Percentiles rank a stretch among this genome's conserved stretches.
Conservation (phyloP, 768 basidiomycete species). For the Xanthoconium purpureum region DNA sequence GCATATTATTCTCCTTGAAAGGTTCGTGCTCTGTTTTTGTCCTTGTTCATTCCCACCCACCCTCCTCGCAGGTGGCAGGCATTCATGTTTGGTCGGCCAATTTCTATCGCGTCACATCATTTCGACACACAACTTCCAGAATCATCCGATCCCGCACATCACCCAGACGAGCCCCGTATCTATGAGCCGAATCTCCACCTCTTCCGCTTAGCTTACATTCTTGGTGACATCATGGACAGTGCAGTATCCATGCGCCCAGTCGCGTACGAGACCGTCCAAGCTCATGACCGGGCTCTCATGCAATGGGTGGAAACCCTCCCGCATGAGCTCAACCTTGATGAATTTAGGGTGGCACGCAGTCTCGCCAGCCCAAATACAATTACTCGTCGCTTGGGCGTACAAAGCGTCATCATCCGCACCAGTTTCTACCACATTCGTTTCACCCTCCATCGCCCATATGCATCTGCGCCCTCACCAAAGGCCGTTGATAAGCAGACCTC, state of each 20-base stretch:
- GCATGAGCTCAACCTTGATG: slow-evolving; percentile 70
- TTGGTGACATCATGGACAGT: slow-evolving; percentile 84
- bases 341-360: slow-evolving; percentile 68
- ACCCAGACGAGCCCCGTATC: slow-evolving; percentile 57
- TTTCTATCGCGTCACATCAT: slow-evolving; percentile 73
- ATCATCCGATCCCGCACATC: slow-evolving; percentile 44
- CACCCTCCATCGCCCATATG: slow-evolving; percentile 78
- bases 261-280: slow-evolving; percentile 67
- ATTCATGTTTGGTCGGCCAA: slow-evolving; percentile 80
- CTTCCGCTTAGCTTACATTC: slow-evolving; percentile 71
- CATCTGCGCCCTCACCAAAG: slow-evolving; percentile 32
- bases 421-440: slow-evolving; percentile 83
- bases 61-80: slow-evolving; percentile 68
- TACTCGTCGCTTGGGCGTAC: slow-evolving; percentile 69
- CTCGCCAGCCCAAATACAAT: slow-evolving; percentile 59
- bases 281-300: slow-evolving; percentile 66
- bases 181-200: slow-evolving; percentile 75
- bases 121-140: slow-evolving; percentile 80
- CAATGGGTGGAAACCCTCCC: slow-evolving; percentile 81
- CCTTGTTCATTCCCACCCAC: slow-evolving; percentile 1
- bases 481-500: slow-evolving; percentile 26
- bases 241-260: slow-evolving; percentile 80
- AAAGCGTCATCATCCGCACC: slow-evolving; percentile 76
- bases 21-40: slow-evolving; percentile 42
- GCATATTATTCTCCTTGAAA: slow-evolving; percentile 79